Conservation (phyloP, 108 stramenopile species). For the Skeletonema menzelii region DNA sequence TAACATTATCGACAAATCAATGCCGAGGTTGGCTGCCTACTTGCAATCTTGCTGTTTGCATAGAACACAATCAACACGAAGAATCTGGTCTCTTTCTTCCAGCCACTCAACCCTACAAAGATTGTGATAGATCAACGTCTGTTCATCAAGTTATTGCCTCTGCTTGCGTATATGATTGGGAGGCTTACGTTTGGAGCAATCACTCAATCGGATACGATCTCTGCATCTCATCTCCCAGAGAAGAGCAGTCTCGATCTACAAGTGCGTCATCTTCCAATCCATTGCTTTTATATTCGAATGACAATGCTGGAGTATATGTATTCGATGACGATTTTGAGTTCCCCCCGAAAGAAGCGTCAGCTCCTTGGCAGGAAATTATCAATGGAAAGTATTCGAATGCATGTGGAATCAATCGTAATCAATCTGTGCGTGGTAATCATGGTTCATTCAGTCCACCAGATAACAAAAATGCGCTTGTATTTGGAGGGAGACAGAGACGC, state of each 20-base stretch:
- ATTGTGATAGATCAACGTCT: slow-evolving; percentile 29
- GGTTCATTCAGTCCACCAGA: slow-evolving; percentile 5
- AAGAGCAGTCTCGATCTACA: slow-evolving; percentile 11
- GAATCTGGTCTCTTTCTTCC: slow-evolving; percentile 16
- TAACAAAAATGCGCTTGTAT: slow-evolving; percentile 37
- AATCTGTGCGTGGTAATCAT: slow-evolving; percentile 29
- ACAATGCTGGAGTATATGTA: slow-evolving; percentile 30
- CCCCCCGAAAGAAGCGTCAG: slow-evolving; percentile 19
- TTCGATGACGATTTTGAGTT: slow-evolving; percentile 49
- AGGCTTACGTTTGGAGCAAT: slow-evolving; percentile 40
- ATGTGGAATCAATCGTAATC: slow-evolving; percentile 33
- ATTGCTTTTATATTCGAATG: slow-evolving; percentile 12
- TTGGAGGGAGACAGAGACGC: slow-evolving; percentile 26
- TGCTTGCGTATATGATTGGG: slow-evolving; percentile 40
- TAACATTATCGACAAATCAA: slow-evolving; percentile 33
- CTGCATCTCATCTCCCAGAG: slow-evolving; percentile 33
- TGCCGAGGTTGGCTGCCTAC: slow-evolving; percentile 42
- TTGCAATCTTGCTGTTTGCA: slow-evolving; percentile 38
- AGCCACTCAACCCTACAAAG: slow-evolving; percentile 30
- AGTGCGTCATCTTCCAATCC: slow-evolving; percentile 18
- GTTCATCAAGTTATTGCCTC: slow-evolving; percentile 29
- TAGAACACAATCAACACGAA: slow-evolving; percentile 17
- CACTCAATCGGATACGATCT: slow-evolving; percentile 36
- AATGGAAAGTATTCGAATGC: slow-evolving; percentile 34
- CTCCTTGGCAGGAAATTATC: slow-evolving; percentile 39